Base-by-base conservation (phyloP, 1,284 basidiomycete genomes). In the Ganoderma leucocontextum region DNA sequence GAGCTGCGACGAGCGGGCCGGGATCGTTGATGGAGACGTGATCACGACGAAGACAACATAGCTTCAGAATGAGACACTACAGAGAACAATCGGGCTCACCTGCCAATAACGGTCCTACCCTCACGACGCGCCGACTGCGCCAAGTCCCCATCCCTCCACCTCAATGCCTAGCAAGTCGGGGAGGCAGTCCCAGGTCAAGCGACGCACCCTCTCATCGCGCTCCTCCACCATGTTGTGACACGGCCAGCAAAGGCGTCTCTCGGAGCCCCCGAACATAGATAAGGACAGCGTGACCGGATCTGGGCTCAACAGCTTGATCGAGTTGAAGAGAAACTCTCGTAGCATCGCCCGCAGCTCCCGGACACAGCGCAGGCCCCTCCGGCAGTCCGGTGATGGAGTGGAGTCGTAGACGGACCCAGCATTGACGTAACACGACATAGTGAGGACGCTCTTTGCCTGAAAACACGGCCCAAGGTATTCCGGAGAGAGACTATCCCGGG, bases 341-440 rank as follows among this genome's bases (percentile, higher is more conserved):
- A 36, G 29, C 53, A 57, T 57, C 53, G 53, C 53, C 33, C n/a
- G 25, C 29, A 57, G 59, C 22, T 49, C 47, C 47, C 22, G 6
- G 10, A 19, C 47, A 7, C 47, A 49, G 47, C 47, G 47, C 47
- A n/a, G 10, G 69, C 41, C 41, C 12, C 41, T 15, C 41, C 4
- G 41, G 41, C 15, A 19, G 41, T 42, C 15, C 17, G 15, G 15
- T 4, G 41, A 17, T 17, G 41, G 41, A 42, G 41, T 42, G 15
- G 41, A 15, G 15, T 17, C 41, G 41, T 42, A 42, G 41, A 42
- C 41, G 15, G 19, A 17, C 17, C 17, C 19, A 5, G 41, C 41
- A 17, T 42, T 42, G 41, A 42, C 41, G 41, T 42, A 42, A 17
- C 41, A 42, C 4, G 41, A 15, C 33, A 78, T 74, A 73, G 80